Evolutionary conservation across 2,329 filamentous ascomycete genomes (phyloP).

Genomic region (Sclerotiophoma versabilis): DNA sequence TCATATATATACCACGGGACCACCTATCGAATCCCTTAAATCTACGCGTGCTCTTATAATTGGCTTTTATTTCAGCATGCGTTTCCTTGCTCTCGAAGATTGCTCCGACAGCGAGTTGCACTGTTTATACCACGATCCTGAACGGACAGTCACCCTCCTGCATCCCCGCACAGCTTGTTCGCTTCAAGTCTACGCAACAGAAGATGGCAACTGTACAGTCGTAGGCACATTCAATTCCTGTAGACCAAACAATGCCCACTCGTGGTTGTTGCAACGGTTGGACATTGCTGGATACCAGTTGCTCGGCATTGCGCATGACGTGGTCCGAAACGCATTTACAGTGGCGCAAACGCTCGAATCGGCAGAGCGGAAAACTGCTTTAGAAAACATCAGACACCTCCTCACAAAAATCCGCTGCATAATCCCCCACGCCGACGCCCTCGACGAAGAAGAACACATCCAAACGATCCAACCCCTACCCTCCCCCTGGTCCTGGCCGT

Average conservation of each 20-base stretch:
- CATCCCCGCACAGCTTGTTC: neutral
- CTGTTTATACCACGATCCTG: neutral
- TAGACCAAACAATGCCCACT: neutral
- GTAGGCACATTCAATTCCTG: neutral
- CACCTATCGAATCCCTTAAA: no score
- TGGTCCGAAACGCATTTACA: neutral
- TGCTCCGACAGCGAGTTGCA: conserved; percentile 1
- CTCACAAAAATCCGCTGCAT: neutral
- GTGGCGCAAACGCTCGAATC: neutral
- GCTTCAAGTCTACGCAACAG: neutral
- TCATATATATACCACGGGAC: no score
- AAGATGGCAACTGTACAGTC: neutral
- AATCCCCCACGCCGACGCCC: neutral
- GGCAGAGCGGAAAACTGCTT: neutral
- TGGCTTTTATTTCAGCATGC: neutral
- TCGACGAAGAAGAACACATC: conserved; percentile 1
- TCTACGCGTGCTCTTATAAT: no score
- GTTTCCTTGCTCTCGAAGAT: neutral
- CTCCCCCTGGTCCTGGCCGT: neutral
- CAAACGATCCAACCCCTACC: neutral
- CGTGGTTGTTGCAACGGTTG: neutral
- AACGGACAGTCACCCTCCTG: neutral
- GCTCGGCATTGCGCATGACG: neutral
- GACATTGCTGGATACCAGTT: neutral
- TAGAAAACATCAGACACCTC: neutral